phyloP scores from a whole-genome alignment of 108 stramenopile species.

The Mediolabrus comicus region DNA sequence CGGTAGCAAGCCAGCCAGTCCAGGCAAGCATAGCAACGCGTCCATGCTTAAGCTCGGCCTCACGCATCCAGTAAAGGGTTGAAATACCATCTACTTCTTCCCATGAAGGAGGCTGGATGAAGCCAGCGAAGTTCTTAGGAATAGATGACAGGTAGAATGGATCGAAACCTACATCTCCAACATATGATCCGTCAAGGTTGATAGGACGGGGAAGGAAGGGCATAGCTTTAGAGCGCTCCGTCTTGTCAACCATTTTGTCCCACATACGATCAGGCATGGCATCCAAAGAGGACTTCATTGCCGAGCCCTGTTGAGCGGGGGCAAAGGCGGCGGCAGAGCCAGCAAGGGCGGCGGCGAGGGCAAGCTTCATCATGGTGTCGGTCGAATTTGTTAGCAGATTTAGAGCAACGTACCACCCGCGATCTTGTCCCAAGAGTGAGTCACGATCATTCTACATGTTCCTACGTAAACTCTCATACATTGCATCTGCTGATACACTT shows the following conservation, averaged over 20 bases:
- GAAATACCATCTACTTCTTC: conserved; percentile 75
- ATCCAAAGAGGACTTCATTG: conserved; percentile 52
- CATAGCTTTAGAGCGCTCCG: conserved; percentile 66
- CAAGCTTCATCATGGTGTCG: conserved; percentile 72
- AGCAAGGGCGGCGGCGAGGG: conserved; percentile 73
- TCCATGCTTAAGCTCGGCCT: conserved; percentile 88
- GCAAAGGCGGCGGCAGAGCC: conserved; percentile 80
- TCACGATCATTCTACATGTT: not conserved
- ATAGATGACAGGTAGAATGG: conserved; percentile 91
- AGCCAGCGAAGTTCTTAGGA: conserved; percentile 90
- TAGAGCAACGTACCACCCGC: not conserved
- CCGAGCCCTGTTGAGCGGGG: conserved; percentile 46
- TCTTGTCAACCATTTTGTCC: conserved; percentile 88
- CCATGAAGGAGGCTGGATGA: conserved; percentile 91
- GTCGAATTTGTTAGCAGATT: not conserved
- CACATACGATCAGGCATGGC: conserved; percentile 85
- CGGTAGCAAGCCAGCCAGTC: conserved; percentile 87
- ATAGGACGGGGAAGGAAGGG: conserved; percentile 87
- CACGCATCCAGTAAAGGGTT: conserved; percentile 92
- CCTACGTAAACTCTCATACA: not conserved
- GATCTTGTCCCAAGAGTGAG: conserved; percentile 4
- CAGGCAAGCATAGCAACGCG: conserved; percentile 88
- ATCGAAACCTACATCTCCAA: conserved; percentile 94
- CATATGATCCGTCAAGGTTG: conserved; percentile 85
- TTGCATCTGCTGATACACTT: not conserved